A percentile compares a stretch with the other conserved stretches of the same genome.
phyloP scores from a whole-genome alignment of 176 grass and related monocot species.

The Coix lacrymajobi region DNA sequence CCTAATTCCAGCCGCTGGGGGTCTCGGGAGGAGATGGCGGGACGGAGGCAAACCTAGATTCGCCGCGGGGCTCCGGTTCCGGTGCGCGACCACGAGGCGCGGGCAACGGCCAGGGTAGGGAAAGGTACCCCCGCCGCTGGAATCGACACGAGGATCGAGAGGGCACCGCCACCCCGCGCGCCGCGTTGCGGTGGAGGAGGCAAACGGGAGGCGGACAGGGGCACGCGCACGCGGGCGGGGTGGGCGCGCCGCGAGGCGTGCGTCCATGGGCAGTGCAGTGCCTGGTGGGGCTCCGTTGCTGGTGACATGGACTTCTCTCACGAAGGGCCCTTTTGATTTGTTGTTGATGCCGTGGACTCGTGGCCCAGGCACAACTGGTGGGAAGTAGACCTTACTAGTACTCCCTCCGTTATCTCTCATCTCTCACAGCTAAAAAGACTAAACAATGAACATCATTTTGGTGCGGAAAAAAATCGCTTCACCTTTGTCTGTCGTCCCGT shows the following conservation, averaged over 20 bases:
- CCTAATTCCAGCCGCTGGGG: background rate
- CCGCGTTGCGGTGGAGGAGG: background rate
- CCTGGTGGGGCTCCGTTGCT: background rate
- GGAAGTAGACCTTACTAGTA: no score
- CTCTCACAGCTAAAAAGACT: no score
- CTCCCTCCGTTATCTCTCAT: no score
- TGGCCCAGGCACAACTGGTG: background rate
- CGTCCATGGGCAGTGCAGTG: background rate
- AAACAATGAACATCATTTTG: no score
- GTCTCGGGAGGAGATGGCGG: background rate
- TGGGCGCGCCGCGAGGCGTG: background rate
- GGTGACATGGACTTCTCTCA: background rate
- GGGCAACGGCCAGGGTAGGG: background rate
- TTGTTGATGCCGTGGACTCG: background rate
- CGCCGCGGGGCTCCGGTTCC: background rate
- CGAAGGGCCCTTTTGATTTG: background rate
- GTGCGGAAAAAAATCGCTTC: no score
- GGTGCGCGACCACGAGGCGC: background rate
- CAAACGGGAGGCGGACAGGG: background rate
- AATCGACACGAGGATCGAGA: constrained; percentile 14
- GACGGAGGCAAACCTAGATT: constrained; percentile 34
- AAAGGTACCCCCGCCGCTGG: background rate
- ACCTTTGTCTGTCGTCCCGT: no score
- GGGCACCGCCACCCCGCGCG: constrained; percentile 5
- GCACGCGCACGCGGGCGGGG: background rate